Conservation (phyloP, 805 yeast species). For the Candida sithepensis region DNA sequence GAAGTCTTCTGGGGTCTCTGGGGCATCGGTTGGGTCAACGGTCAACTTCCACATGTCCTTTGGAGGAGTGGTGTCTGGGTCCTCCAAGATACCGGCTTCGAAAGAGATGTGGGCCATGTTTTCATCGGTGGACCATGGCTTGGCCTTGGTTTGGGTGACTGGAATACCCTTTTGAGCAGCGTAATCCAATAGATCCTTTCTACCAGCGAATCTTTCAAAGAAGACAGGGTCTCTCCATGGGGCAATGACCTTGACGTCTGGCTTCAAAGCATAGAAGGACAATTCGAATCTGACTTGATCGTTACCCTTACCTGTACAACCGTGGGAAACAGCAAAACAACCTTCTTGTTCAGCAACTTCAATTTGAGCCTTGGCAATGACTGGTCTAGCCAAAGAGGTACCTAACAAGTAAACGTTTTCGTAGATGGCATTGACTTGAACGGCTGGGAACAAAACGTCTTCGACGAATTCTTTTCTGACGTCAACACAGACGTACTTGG, state of each 20-base stretch:
- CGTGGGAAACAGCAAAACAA: constrained; percentile 97
- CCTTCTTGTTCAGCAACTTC: constrained; percentile 96
- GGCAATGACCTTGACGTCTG: constrained; percentile 93
- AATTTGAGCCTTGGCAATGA: constrained; percentile 97
- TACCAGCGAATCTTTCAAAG: constrained; percentile 95
- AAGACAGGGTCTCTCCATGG: constrained; percentile 99
- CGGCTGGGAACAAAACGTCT: constrained; percentile 92
- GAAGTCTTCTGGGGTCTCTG: constrained; percentile 87
- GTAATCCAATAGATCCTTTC: constrained; percentile 91
- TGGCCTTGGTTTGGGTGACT: constrained; percentile 95
- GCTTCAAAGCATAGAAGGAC: constrained; percentile 95
- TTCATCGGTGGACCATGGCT: constrained; percentile 99
- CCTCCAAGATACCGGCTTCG: constrained; percentile 99
- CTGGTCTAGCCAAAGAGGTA: constrained; percentile 98
- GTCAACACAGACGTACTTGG: constrained; percentile 90
- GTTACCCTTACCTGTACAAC: constrained; percentile 99
- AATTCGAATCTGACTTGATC: constrained; percentile 98
- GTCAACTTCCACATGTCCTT: constrained; percentile 99
- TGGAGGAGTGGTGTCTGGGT: constrained; percentile 98
- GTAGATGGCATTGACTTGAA: constrained; percentile 95
- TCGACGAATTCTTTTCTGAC: constrained; percentile 94
- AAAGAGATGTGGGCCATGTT: constrained; percentile 98
- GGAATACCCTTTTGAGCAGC: constrained; percentile 91
- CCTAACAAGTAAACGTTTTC: constrained; percentile 97
- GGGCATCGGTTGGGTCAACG: constrained; percentile 93